Conservation (phyloP, 2,329 filamentous ascomycete genomes). For the Basipetospora chlamydospora region DNA sequence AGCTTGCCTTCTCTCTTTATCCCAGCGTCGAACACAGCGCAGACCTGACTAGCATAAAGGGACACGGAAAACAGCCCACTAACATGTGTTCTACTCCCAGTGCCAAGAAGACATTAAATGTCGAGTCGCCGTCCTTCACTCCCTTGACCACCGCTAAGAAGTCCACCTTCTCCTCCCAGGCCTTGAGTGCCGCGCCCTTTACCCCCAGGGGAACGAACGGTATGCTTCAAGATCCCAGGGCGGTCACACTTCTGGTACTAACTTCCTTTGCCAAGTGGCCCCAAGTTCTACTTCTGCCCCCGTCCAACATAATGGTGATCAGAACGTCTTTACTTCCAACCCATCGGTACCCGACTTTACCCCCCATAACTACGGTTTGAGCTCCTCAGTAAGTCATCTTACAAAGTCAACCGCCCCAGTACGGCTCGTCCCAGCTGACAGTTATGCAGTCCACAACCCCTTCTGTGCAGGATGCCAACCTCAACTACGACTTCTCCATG, state of each 20-base stretch:
- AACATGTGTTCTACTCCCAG: slow-evolving; percentile 19
- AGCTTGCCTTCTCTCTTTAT: too few species aligned
- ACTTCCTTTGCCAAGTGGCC: not conserved
- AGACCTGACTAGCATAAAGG: too few species aligned
- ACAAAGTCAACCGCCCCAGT: not conserved
- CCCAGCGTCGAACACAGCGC: too few species aligned
- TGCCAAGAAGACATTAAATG: slow-evolving; percentile 70
- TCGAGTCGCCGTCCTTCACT: slow-evolving; percentile 92
- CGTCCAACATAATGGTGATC: slow-evolving; percentile 5
- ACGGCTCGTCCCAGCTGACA: not conserved
- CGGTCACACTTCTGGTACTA: not conserved
- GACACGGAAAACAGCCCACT: not conserved
- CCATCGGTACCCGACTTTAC: slow-evolving; percentile 47
- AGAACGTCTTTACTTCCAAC: slow-evolving; percentile 26
- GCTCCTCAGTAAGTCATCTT: slow-evolving; percentile 26
- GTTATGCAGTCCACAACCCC: not conserved
- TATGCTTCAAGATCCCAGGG: too few species aligned
- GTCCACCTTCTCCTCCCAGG: slow-evolving; percentile 72
- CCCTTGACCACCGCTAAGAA: slow-evolving; percentile 51
- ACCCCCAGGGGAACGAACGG: slow-evolving; percentile 50
- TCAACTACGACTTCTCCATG: slow-evolving; percentile 50
- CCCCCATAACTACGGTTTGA: slow-evolving; percentile 39
- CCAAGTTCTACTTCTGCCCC: not conserved
- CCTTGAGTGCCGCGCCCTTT: slow-evolving; percentile 77
- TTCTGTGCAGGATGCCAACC: slow-evolving; percentile 8